Conservation (phyloP, 2,329 filamentous ascomycete species). For the Aspergillus thermomutatus region DNA sequence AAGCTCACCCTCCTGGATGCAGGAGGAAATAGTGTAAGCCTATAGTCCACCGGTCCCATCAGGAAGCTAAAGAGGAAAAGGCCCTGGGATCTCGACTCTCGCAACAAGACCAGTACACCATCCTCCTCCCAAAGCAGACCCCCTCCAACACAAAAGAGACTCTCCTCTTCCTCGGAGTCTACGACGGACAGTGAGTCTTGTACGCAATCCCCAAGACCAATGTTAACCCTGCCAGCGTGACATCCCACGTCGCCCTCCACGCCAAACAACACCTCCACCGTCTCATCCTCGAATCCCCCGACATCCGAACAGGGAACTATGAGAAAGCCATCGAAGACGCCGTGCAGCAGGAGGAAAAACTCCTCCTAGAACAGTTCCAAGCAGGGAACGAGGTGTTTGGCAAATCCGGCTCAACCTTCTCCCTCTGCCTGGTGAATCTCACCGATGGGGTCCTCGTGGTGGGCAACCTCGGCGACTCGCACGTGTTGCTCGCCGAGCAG, state of each 20-base stretch:
- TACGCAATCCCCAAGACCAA: neutral
- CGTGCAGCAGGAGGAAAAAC: neutral
- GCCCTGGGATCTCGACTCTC: neutral
- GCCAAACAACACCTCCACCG: neutral
- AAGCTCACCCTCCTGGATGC: neutral
- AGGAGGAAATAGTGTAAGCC: neutral
- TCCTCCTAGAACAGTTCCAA: neutral
- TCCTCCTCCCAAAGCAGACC: neutral
- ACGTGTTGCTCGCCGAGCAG: slow-evolving; percentile 3
- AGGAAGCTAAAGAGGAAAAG: neutral
- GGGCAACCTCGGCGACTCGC: neutral
- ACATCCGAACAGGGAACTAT: neutral
- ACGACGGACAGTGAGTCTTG: neutral
- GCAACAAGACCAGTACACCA: neutral
- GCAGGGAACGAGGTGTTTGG: neutral
- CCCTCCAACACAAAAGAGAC: neutral
- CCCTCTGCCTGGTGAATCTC: neutral
- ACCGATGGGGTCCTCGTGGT: neutral
- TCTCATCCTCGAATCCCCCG: neutral
- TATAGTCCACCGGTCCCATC: no score
- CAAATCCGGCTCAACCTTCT: neutral
- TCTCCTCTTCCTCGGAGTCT: neutral
- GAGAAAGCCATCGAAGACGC: neutral
- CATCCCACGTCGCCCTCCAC: neutral
- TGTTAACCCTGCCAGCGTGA: neutral